Evolutionary conservation across 2,329 filamentous ascomycete species (phyloP).

Genomic region (Fusarium sp.): DNA sequence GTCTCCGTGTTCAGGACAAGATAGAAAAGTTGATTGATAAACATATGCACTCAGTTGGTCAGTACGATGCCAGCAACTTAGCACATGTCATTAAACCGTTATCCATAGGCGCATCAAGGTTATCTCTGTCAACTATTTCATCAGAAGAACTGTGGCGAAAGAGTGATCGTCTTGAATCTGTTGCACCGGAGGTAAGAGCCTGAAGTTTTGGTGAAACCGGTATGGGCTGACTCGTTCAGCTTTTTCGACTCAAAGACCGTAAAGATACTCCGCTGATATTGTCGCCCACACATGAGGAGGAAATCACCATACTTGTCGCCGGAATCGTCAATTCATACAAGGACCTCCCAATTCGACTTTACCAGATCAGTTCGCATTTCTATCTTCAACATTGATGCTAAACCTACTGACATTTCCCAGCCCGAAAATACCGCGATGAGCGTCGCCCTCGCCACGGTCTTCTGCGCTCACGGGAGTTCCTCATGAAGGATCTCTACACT

Average conservation of each 20-base stretch:
- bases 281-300: constrained; percentile 95
- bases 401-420: constrained; percentile 53
- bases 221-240: constrained; percentile 58
- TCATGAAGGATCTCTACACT: constrained; percentile 99
- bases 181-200: constrained; percentile 73
- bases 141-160: constrained; percentile 84
- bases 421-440: constrained; percentile 95
- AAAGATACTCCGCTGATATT: constrained; percentile 80
- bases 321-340: constrained; percentile 83
- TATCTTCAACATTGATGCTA: neutral
- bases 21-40: constrained; percentile 86
- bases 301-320: constrained; percentile 86
- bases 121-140: constrained; percentile 86
- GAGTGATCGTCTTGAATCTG: constrained; percentile 81
- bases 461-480: constrained; percentile 87
- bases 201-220: neutral
- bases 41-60: constrained; percentile 83
- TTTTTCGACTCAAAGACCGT: constrained; percentile 84
- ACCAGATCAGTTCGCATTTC: constrained; percentile 78
- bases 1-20: constrained; percentile 87
- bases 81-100: constrained; percentile 10
- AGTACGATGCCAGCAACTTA: constrained; percentile 13
- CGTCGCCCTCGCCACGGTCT: constrained; percentile 87
- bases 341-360: constrained; percentile 84
- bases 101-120: constrained; percentile 75